phyloP scores from a whole-genome alignment of 129 eudicot genomes.

The Glebionis coronaria region DNA sequence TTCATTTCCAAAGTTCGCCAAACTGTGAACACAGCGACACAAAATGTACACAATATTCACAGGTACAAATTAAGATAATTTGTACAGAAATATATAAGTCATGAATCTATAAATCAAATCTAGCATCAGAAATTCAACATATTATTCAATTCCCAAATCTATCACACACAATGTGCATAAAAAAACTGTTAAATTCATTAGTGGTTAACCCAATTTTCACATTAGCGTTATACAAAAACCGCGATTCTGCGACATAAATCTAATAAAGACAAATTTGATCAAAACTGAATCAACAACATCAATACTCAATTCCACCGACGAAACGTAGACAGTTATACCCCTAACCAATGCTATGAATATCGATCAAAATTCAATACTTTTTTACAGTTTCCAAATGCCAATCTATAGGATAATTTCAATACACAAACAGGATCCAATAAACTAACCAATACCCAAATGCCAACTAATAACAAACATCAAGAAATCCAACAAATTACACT shows the following conservation, averaged over 20 bases:
- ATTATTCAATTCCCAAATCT: too few relatives aligned
- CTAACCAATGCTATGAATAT: too few relatives aligned
- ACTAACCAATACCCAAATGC: conserved; percentile 6
- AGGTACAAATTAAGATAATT: not conserved
- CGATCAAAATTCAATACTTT: not conserved
- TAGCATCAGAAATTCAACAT: too few relatives aligned
- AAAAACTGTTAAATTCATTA: too few relatives aligned
- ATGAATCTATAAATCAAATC: conserved; percentile 3
- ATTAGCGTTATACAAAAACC: too few relatives aligned
- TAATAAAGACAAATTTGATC: too few relatives aligned
- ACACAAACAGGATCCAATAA: conserved; percentile 16
- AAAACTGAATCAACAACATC: too few relatives aligned
- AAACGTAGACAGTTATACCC: too few relatives aligned
- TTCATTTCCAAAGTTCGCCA: not conserved
- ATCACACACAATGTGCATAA: too few relatives aligned
- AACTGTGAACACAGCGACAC: not conserved
- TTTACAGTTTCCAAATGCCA: conserved; percentile 12
- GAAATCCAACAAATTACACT: conserved; percentile 12
- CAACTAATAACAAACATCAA: conserved; percentile 9
- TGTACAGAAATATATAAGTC: not conserved
- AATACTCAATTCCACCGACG: too few relatives aligned
- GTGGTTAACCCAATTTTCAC: too few relatives aligned
- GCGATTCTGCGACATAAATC: too few relatives aligned
- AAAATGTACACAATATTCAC: conserved; percentile 3
- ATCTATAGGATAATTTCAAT: not conserved